These are phyloP conservation scores for Metschnikowia picachoensis DNA, from an alignment of 805 yeast species.

Conservation along the genomic window DNA sequence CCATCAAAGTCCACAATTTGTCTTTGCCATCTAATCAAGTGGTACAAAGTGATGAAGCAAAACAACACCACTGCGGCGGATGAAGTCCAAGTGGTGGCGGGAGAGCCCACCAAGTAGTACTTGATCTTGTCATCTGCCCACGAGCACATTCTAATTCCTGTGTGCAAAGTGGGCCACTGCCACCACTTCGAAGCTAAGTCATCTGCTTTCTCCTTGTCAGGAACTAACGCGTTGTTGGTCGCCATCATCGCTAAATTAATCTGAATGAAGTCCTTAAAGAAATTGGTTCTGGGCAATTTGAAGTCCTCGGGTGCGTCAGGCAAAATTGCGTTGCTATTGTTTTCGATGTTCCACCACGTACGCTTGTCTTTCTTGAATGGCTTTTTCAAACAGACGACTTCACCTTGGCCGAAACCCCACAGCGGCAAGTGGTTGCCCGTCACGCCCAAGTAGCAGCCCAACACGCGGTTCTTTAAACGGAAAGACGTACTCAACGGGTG, in stretches of 20 bases:
- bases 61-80: constrained; percentile 55
- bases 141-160: constrained; percentile 73
- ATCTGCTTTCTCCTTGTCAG: constrained; percentile 69
- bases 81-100: constrained; percentile 70
- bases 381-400: constrained; percentile 72
- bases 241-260: constrained; percentile 80
- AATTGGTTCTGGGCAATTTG: constrained; percentile 55
- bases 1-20: constrained; percentile 53
- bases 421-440: constrained; percentile 79
- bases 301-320: constrained; percentile 60
- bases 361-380: constrained; percentile 74
- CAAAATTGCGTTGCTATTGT: constrained; percentile 55
- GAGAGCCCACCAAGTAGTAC: constrained; percentile 67
- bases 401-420: constrained; percentile 99
- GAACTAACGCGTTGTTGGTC: constrained; percentile 75
- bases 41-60: constrained; percentile 42
- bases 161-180: constrained; percentile 75
- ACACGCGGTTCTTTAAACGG: constrained; percentile 61
- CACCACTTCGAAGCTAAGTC: constrained; percentile 72
- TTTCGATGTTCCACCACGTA: constrained; percentile 86
- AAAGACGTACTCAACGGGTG: constrained; percentile 85
- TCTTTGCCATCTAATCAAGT: constrained; percentile 62
- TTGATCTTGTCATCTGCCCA: constrained; percentile 57
- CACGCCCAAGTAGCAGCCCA: constrained; percentile 84
- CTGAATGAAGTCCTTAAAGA: constrained; percentile 66